A percentile compares a stretch with the other conserved stretches of the same genome.
Conservation (phyloP, 1,139 yeast species). For the Chernovozyma sophiae-reginae region DNA sequence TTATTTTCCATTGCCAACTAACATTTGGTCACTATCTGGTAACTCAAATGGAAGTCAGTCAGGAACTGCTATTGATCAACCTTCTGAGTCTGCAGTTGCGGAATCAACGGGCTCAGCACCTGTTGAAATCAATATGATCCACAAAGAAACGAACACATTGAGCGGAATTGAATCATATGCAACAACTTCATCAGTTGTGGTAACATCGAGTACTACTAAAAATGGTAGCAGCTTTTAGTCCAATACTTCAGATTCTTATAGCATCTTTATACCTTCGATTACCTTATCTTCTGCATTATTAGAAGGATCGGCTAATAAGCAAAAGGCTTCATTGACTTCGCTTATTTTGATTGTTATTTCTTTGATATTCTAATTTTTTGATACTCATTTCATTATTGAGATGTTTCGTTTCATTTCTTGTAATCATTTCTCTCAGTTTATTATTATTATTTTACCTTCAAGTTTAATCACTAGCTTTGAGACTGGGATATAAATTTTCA, state of each 20-base stretch:
- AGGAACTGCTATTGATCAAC: neutral
- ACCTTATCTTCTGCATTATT: no score
- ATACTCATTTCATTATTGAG: no score
- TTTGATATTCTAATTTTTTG: no score
- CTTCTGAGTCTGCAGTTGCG: no score
- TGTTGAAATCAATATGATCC: neutral
- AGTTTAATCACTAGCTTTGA: no score
- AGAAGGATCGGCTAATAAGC: neutral
- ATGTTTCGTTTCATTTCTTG: no score
- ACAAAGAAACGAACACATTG: neutral
- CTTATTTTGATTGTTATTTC: neutral
- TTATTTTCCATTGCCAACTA: constrained; percentile 10
- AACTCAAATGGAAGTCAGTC: constrained; percentile 4
- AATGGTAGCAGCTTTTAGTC: neutral
- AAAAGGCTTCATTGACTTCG: neutral
- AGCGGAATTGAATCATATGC: neutral
- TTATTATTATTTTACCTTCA: no score
- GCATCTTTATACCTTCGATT: neutral
- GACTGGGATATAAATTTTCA: no score
- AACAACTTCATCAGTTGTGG: neutral
- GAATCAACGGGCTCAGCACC: neutral
- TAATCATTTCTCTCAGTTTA: no score
- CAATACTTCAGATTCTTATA: neutral
- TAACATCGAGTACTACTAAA: neutral
- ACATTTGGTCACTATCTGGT: constrained; percentile 8